phyloP scores from a whole-genome alignment of 805 yeast genomes.

The Saccharomyces mikatae region DNA sequence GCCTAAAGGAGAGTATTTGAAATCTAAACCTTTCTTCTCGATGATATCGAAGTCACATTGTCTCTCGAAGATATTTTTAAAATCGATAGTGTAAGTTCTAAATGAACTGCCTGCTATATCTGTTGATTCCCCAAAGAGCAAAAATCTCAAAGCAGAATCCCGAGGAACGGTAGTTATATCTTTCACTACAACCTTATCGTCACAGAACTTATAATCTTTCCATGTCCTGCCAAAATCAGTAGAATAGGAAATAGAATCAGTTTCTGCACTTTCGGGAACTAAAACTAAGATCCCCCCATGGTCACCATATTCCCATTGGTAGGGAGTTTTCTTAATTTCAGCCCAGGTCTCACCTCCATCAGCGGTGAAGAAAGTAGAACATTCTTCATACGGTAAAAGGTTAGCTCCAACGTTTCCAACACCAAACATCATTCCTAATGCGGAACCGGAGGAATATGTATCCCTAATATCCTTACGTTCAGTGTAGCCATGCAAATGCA shows the following conservation, averaged over 20 bases:
- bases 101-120: slow-evolving; percentile 40
- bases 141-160: slow-evolving; percentile 76
- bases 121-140: slow-evolving; percentile 49
- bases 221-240: slow-evolving; percentile 75
- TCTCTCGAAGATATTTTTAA: slow-evolving; percentile 41
- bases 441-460: slow-evolving; percentile 80
- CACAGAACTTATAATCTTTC: slow-evolving; percentile 56
- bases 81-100: slow-evolving; percentile 47
- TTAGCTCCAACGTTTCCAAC: slow-evolving; percentile 82
- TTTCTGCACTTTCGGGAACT: slow-evolving; percentile 49
- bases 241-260: slow-evolving; percentile 57
- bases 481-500: slow-evolving; percentile 84
- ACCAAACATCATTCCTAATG: slow-evolving; percentile 82
- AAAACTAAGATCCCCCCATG: slow-evolving; percentile 80
- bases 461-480: slow-evolving; percentile 80
- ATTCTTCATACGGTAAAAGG: slow-evolving; percentile 41
- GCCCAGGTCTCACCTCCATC: slow-evolving; percentile 92
- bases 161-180: slow-evolving; percentile 88
- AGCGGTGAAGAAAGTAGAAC: slow-evolving; percentile 67
- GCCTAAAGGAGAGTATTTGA: slow-evolving; percentile 54
- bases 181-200: slow-evolving; percentile 43
- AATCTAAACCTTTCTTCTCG: slow-evolving; percentile 45
- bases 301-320: slow-evolving; percentile 95
- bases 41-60: slow-evolving; percentile 47
- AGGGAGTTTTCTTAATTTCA: slow-evolving; percentile 63